These are phyloP conservation scores for Ophiostoma sp. DNA, from an alignment of 2,329 filamentous ascomycete genomes.

Conservation along the genomic window DNA sequence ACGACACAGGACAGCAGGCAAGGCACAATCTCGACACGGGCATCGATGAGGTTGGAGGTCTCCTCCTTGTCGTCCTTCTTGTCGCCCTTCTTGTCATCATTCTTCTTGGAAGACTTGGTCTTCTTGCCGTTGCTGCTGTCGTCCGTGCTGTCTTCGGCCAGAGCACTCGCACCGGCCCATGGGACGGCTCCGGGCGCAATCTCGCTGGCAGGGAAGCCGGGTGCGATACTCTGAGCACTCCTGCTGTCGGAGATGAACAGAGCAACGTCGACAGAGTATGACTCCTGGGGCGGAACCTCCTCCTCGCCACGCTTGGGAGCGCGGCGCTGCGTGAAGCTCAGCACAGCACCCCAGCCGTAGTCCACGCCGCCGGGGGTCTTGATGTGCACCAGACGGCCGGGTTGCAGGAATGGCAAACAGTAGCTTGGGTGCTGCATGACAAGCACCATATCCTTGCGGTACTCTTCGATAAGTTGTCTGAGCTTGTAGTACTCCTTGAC, in stretches of 20 bases:
- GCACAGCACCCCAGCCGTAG: slow-evolving; percentile 91
- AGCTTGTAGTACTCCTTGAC: slow-evolving; percentile 94
- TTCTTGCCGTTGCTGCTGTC: slow-evolving; percentile 15
- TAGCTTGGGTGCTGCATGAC: slow-evolving; percentile 91
- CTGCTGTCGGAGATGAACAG: slow-evolving; percentile 52
- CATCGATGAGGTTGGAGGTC: slow-evolving; percentile 16
- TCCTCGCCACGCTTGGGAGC: slow-evolving; percentile 58
- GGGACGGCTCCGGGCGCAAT: slow-evolving; percentile 62
- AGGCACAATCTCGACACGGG: slow-evolving; percentile 74
- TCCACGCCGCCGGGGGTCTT: slow-evolving; percentile 69
- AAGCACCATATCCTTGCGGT: slow-evolving; percentile 81
- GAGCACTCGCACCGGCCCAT: slow-evolving; percentile 34
- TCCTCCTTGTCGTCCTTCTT: slow-evolving; percentile 12
- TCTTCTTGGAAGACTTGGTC: slow-evolving; percentile 10
- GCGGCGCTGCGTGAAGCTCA: slow-evolving; percentile 65
- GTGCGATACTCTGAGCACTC: slow-evolving; percentile 42
- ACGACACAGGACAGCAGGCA: slow-evolving; percentile 82
- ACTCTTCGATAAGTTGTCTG: slow-evolving; percentile 74
- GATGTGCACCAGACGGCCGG: slow-evolving; percentile 81
- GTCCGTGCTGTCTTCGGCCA: not conserved
- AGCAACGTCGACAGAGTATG: slow-evolving; percentile 76
- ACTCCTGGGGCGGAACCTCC: slow-evolving; percentile 67
- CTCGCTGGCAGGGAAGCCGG: slow-evolving; percentile 37
- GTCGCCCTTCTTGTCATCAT: slow-evolving; percentile 14
- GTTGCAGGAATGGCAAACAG: slow-evolving; percentile 75